A percentile compares a stretch with the other conserved stretches of the same genome.
phyloP scores from a whole-genome alignment of 176 grass and related monocot species.

The Thalia dealbata region DNA sequence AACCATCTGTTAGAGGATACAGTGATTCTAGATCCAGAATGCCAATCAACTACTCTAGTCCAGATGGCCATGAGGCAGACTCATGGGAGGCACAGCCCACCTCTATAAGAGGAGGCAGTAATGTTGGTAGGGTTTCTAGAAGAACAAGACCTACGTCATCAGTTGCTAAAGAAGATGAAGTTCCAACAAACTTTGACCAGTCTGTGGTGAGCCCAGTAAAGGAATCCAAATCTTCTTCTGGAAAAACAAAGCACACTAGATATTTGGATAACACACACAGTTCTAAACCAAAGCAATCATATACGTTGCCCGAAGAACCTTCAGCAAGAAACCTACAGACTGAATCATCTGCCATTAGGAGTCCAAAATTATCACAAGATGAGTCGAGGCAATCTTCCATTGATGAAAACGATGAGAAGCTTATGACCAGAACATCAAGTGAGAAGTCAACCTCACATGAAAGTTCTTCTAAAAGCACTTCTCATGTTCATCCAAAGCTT shows the following conservation, averaged over 20 bases:
- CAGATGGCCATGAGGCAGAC: slow-evolving; percentile 32
- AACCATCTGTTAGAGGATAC: slow-evolving; percentile 14
- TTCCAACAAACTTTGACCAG: slow-evolving; percentile 3
- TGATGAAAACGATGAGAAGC: slow-evolving; percentile 23
- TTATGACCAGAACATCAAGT: background rate
- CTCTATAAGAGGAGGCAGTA: slow-evolving; percentile 23
- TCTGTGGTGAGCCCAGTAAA: background rate
- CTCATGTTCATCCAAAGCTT: slow-evolving; percentile 66
- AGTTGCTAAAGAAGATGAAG: slow-evolving; percentile 24
- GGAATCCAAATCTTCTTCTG: slow-evolving; percentile 14
- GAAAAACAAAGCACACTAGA: background rate
- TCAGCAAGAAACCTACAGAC: slow-evolving; percentile 23
- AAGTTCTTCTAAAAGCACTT: slow-evolving; percentile 21
- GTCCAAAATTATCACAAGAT: background rate
- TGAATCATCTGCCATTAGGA: background rate
- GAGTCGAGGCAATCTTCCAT: slow-evolving; percentile 5
- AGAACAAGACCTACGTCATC: slow-evolving; percentile 39
- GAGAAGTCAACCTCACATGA: slow-evolving; percentile 21
- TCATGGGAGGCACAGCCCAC: slow-evolving; percentile 20
- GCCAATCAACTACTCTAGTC: slow-evolving; percentile 31
- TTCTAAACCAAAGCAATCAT: background rate
- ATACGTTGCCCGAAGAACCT: slow-evolving; percentile 12
- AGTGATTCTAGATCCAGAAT: slow-evolving; percentile 26
- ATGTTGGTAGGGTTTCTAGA: slow-evolving; percentile 43
- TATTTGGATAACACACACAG: background rate